A percentile compares a stretch with the other conserved stretches of the same genome.
phyloP scores from a whole-genome alignment of 208 protist species.

The Acanthamoeba healyi region DNA sequence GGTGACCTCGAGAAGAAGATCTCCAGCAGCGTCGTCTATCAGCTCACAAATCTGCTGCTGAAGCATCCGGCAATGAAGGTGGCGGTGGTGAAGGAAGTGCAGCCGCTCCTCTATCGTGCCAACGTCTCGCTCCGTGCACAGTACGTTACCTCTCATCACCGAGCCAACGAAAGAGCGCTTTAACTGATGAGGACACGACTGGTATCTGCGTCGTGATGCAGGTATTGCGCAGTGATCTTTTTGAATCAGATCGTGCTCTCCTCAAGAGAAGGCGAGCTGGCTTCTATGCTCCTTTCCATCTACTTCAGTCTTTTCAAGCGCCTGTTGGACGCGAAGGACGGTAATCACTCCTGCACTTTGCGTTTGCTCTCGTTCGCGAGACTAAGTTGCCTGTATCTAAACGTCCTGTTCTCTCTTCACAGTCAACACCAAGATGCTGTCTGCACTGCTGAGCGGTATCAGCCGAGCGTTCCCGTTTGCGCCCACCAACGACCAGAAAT shows the following conservation, averaged over 20 bases:
- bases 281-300: constrained; percentile 75
- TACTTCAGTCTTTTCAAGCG: constrained; percentile 84
- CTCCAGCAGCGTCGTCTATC: constrained; percentile 75
- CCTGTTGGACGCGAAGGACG: not conserved
- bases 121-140: constrained; percentile 78
- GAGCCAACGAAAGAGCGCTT: too few species aligned
- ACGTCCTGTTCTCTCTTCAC: not conserved
- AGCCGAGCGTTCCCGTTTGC: constrained; percentile 84
- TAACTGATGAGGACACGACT: not conserved
- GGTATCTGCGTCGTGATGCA: constrained; percentile 10
- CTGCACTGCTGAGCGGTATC: constrained; percentile 83
- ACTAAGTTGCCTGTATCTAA: too few species aligned
- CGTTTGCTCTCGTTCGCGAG: too few species aligned
- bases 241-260: constrained; percentile 83
- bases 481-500: constrained; percentile 54
- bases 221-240: constrained; percentile 80
- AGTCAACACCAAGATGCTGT: constrained; percentile 74
- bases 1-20: constrained; percentile 80
- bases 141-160: constrained; percentile 39
- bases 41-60: constrained; percentile 72
- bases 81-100: constrained; percentile 78
- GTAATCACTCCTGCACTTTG: too few species aligned
- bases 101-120: constrained; percentile 83
- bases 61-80: constrained; percentile 82
- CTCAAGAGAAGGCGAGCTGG: constrained; percentile 38